Evolutionary conservation across 1,284 basidiomycete species (phyloP).

Genomic region (Boletus putidus): DNA sequence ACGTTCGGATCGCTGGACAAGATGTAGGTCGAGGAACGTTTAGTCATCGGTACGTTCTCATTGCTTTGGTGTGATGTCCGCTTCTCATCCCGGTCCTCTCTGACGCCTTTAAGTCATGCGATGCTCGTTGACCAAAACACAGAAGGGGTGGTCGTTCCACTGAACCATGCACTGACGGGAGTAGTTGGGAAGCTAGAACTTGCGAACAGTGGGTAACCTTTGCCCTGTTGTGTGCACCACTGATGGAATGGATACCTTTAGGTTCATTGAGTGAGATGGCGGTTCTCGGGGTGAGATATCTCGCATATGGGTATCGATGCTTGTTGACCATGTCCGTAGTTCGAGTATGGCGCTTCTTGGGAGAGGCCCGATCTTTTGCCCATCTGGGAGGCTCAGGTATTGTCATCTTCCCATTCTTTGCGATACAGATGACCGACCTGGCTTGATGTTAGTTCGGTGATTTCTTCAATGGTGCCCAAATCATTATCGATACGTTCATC

Average conservation of each 20-base stretch:
- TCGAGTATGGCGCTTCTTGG: conserved; percentile 89
- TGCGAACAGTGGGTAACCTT: conserved; percentile 68
- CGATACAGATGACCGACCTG: background rate
- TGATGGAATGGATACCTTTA: conserved; percentile 31
- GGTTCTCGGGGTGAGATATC: conserved; percentile 68
- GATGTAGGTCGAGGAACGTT: conserved; percentile 90
- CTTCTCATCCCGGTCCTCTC: background rate
- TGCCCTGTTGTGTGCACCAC: background rate
- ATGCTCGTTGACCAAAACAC: conserved; percentile 87
- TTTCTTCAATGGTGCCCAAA: conserved; percentile 88
- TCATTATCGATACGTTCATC: conserved; percentile 87
- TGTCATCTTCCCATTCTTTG: background rate
- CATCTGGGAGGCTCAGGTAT: conserved; percentile 88
- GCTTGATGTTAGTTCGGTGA: conserved; percentile 67
- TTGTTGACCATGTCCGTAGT: conserved; percentile 44
- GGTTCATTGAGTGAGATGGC: conserved; percentile 86
- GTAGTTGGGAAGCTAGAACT: conserved; percentile 74
- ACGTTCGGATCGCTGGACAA: conserved; percentile 86
- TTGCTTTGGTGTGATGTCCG: background rate
- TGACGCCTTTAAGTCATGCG: conserved; percentile 57
- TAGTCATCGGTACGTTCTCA: conserved; percentile 64
- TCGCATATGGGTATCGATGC: background rate
- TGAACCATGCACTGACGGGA: conserved; percentile 62
- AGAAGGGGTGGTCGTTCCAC: conserved; percentile 73
- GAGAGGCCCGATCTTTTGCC: conserved; percentile 76